Percentiles rank a stretch among this genome's conserved stretches.
Conservation (phyloP, 345 rosid genomes). For the Kernera saxatilis region DNA sequence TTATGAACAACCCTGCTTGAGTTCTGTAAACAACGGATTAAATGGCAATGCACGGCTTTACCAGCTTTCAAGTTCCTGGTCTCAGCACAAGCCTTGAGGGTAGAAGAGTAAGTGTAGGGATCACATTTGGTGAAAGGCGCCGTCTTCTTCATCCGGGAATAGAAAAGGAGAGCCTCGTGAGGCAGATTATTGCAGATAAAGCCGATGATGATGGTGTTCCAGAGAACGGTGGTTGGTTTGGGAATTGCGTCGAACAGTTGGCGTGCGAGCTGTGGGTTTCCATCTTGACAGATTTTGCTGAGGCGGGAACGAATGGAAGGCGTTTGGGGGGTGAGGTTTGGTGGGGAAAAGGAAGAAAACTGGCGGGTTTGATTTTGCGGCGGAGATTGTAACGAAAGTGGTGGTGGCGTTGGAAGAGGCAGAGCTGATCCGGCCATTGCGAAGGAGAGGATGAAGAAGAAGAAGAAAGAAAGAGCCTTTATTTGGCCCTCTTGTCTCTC, state of each 20-base stretch:
- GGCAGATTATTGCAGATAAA: slow-evolving; percentile 76
- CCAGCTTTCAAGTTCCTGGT: slow-evolving; percentile 47
- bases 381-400: slow-evolving; percentile 17
- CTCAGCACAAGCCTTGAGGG: slow-evolving; percentile 77
- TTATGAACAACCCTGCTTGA: slow-evolving; percentile 74
- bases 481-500: neutral
- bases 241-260: slow-evolving; percentile 81
- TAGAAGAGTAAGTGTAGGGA: slow-evolving; percentile 78
- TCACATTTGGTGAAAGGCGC: slow-evolving; percentile 48
- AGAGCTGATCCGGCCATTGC: slow-evolving; percentile 43
- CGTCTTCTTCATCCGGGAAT: slow-evolving; percentile 53
- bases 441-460: slow-evolving; percentile 12
- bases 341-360: slow-evolving; percentile 29
- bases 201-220: slow-evolving; percentile 89
- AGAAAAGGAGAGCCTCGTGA: slow-evolving; percentile 66
- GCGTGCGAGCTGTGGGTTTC: slow-evolving; percentile 71
- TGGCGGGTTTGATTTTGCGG: slow-evolving; percentile 14
- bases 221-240: slow-evolving; percentile 63
- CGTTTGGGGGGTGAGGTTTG: slow-evolving; percentile 40
- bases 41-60: slow-evolving; percentile 75
- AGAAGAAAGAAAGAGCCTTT: slow-evolving; percentile 7
- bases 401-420: slow-evolving; percentile 36
- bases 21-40: slow-evolving; percentile 54
- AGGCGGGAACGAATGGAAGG: slow-evolving; percentile 81
- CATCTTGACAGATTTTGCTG: slow-evolving; percentile 69